These are phyloP conservation scores for Teunomyces cretensis DNA, from an alignment of 805 yeast genomes.

Conservation along the genomic window DNA sequence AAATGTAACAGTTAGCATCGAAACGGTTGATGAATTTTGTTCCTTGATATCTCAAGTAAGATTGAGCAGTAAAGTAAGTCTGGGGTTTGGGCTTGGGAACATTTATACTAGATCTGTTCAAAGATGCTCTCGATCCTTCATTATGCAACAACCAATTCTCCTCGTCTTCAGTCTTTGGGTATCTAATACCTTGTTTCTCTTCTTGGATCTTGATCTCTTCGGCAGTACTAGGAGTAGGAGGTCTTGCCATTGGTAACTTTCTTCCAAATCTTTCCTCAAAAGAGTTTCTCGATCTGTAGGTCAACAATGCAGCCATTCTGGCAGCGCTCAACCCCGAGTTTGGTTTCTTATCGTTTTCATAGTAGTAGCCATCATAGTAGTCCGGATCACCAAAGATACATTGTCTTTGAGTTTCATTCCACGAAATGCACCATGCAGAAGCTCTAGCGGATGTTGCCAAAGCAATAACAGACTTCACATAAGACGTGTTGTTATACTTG, in stretches of 20 bases:
- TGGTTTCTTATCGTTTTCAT: constrained; percentile 76
- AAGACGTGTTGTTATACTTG: constrained; percentile 59
- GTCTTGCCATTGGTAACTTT: constrained; percentile 35
- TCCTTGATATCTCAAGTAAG: constrained; percentile 92
- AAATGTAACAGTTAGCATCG: constrained; percentile 95
- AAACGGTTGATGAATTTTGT: constrained; percentile 84
- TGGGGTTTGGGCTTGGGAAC: constrained; percentile 38
- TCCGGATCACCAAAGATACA: constrained; percentile 94
- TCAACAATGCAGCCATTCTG: constrained; percentile 91
- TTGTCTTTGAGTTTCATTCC: constrained; percentile 99
- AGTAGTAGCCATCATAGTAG: constrained; percentile 83
- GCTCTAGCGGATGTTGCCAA: constrained; percentile 93
- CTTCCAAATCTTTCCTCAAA: constrained; percentile 94
- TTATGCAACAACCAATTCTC: constrained; percentile 85
- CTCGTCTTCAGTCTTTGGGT: constrained; percentile 54
- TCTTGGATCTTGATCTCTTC: constrained; percentile 9
- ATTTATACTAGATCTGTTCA: constrained; percentile 7
- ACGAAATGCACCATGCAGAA: constrained; percentile 97
- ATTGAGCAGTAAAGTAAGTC: constrained; percentile 89
- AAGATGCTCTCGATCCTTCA: constrained; percentile 58
- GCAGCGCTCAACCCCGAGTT: constrained; percentile 89
- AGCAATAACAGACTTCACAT: constrained; percentile 72
- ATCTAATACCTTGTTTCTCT: constrained; percentile 27
- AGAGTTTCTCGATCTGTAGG: constrained; percentile 88
- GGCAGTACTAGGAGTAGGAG: background rate